A percentile compares a stretch with the other conserved stretches of the same genome.
phyloP scores from a whole-genome alignment of 129 eudicot species.

The Helichrysum umbraculigerum region DNA sequence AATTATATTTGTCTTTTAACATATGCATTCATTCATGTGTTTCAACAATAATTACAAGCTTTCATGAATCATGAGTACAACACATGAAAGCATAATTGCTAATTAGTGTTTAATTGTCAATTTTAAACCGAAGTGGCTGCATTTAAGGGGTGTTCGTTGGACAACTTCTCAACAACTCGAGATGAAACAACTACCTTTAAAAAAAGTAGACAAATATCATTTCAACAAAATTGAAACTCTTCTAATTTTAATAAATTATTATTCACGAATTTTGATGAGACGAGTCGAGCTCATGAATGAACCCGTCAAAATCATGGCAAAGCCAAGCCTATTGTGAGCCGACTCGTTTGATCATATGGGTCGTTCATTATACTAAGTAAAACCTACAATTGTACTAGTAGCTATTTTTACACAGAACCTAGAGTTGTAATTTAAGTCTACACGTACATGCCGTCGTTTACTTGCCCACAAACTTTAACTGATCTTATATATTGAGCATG shows the following conservation, averaged over 20 bases:
- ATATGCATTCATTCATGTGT: background rate
- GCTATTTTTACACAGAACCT: too few species aligned
- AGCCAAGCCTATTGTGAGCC: background rate
- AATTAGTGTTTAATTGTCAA: constrained; percentile 26
- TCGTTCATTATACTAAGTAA: background rate
- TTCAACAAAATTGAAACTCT: background rate
- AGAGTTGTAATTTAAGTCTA: too few species aligned
- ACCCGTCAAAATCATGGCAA: too few species aligned
- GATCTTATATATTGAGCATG: background rate
- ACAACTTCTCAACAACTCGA: constrained; percentile 39
- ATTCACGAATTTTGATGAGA: background rate
- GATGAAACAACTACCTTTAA: constrained; percentile 14
- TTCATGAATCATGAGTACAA: constrained; percentile 20
- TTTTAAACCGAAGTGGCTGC: constrained; percentile 21
- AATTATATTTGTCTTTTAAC: constrained; percentile 4
- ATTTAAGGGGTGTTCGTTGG: constrained; percentile 41
- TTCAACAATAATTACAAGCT: constrained; percentile 9
- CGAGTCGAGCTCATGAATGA: background rate
- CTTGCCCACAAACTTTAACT: too few species aligned
- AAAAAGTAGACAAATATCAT: constrained; percentile 28
- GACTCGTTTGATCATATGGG: background rate
- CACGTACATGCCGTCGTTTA: too few species aligned
- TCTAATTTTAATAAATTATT: background rate
- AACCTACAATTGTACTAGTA: too few species aligned
- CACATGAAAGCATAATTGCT: constrained; percentile 19